A percentile compares a stretch with the other conserved stretches of the same genome.
These are phyloP conservation scores for Saccharomyces hybrid DNA, from an alignment of 1,139 yeast species.

Conservation along the genomic window DNA sequence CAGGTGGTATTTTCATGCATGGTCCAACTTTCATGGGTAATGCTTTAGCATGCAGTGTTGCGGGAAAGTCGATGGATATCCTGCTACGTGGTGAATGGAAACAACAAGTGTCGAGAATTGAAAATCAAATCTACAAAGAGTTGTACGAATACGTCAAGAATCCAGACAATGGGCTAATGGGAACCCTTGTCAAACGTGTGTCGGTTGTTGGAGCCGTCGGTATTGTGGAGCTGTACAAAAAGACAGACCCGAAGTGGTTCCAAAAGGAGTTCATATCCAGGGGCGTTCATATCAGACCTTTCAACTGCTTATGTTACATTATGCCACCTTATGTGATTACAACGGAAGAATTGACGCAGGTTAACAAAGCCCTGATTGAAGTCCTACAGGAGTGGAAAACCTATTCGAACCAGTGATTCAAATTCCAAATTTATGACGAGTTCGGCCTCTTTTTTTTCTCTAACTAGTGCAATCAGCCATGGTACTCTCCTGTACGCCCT, in stretches of 20 bases:
- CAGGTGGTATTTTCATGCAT: slow-evolving; percentile 27
- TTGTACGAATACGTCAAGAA: slow-evolving; percentile 12
- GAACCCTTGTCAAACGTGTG: slow-evolving; percentile 20
- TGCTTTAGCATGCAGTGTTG: slow-evolving; percentile 34
- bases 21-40: slow-evolving; percentile 37
- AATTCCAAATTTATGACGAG: too few species aligned
- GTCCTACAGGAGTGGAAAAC: not conserved
- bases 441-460: too few species aligned
- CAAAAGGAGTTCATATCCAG: slow-evolving; percentile 19
- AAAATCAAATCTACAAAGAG: slow-evolving; percentile 20
- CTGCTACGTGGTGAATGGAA: slow-evolving; percentile 24
- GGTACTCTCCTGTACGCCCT: too few species aligned
- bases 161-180: slow-evolving; percentile 11
- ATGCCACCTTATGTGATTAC: slow-evolving; percentile 30
- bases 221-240: slow-evolving; percentile 24
- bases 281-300: slow-evolving; percentile 29
- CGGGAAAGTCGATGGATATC: slow-evolving; percentile 30
- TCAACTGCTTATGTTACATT: slow-evolving; percentile 24
- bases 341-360: slow-evolving; percentile 12
- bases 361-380: not conserved
- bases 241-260: slow-evolving; percentile 21
- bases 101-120: slow-evolving; percentile 19
- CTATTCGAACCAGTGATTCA: not conserved
- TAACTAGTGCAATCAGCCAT: too few species aligned
- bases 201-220: slow-evolving; percentile 32